Evolutionary conservation across 495 filamentous ascomycete genomes (phyloP).

Genomic region (Glonium stellatum): DNA sequence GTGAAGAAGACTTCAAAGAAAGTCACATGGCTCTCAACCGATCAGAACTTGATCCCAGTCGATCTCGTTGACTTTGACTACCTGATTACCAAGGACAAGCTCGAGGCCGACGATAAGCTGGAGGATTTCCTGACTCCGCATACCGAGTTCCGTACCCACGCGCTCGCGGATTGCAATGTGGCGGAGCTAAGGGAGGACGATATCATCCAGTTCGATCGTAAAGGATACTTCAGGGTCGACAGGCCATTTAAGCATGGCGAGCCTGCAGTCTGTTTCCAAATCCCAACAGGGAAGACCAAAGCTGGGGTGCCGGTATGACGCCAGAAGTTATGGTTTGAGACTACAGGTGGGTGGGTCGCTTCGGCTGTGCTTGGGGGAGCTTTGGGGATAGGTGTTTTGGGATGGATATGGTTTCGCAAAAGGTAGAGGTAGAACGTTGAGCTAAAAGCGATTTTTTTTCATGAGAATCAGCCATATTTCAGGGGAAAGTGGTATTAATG

Average conservation of each 20-base stretch:
- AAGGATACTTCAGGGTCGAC: slow-evolving; percentile 83
- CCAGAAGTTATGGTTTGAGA: neutral
- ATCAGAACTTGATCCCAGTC: slow-evolving; percentile 70
- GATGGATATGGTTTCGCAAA: too few relatives aligned
- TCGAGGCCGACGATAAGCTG: slow-evolving; percentile 71
- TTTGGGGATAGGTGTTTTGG: too few relatives aligned
- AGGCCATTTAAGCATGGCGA: slow-evolving; percentile 43
- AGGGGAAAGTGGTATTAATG: too few relatives aligned
- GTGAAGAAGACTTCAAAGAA: slow-evolving; percentile 94
- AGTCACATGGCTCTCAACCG: slow-evolving; percentile 77
- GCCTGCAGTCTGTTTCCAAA: slow-evolving; percentile 36
- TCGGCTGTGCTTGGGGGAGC: too few relatives aligned
- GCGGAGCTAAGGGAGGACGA: slow-evolving; percentile 68
- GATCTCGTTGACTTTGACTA: slow-evolving; percentile 89
- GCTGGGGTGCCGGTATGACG: neutral
- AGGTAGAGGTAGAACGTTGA: too few relatives aligned
- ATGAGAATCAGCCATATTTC: too few relatives aligned
- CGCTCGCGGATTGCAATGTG: slow-evolving; percentile 74
- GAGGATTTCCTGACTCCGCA: slow-evolving; percentile 72
- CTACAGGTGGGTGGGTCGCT: too few relatives aligned
- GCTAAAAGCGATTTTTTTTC: too few relatives aligned
- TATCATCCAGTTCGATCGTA: slow-evolving; percentile 90
- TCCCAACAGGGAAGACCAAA: slow-evolving; percentile 37
- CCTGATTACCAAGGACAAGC: slow-evolving; percentile 84
- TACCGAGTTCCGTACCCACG: slow-evolving; percentile 69